Conservation (phyloP, 225 moss, liverwort and hornwort species). For the Pleurozium schreberi region DNA sequence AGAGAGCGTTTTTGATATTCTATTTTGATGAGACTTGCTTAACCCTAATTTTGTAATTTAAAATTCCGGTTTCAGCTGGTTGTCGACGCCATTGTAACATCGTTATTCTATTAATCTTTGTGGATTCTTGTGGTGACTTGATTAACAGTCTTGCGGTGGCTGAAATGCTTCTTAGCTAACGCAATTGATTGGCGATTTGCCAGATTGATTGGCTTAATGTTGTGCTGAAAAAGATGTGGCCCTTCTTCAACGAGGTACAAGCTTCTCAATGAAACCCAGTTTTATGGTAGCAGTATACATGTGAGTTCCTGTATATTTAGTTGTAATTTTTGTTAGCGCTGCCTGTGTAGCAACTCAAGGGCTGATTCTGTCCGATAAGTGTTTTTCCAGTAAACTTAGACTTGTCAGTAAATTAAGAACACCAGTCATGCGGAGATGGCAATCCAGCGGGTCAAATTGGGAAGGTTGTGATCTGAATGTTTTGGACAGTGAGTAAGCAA, state of each 20-base stretch:
- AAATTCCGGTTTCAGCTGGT: background rate
- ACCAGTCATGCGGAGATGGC: background rate
- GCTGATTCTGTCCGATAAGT: background rate
- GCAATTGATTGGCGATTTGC: background rate
- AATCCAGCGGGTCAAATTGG: background rate
- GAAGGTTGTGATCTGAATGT: background rate
- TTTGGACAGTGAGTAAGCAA: background rate
- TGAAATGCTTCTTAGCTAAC: background rate
- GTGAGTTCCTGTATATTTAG: background rate
- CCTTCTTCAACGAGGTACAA: conserved; percentile 50
- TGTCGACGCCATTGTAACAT: background rate
- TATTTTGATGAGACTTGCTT: background rate
- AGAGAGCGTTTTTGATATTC: background rate
- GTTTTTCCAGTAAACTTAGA: background rate
- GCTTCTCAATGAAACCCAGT: background rate
- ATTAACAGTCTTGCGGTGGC: background rate
- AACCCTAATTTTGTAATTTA: background rate
- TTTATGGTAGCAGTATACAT: background rate
- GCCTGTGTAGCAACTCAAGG: background rate
- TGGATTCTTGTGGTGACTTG: background rate
- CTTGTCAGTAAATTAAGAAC: background rate
- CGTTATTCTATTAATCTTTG: background rate
- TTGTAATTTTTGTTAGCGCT: background rate
- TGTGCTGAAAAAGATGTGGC: conserved; percentile 40
- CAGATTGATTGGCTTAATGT: conserved; percentile 38